Percentiles rank a stretch among this genome's conserved stretches.
These are phyloP conservation scores for Tuber magnatum DNA, from an alignment of 495 filamentous ascomycete species.

Conservation along the genomic window DNA sequence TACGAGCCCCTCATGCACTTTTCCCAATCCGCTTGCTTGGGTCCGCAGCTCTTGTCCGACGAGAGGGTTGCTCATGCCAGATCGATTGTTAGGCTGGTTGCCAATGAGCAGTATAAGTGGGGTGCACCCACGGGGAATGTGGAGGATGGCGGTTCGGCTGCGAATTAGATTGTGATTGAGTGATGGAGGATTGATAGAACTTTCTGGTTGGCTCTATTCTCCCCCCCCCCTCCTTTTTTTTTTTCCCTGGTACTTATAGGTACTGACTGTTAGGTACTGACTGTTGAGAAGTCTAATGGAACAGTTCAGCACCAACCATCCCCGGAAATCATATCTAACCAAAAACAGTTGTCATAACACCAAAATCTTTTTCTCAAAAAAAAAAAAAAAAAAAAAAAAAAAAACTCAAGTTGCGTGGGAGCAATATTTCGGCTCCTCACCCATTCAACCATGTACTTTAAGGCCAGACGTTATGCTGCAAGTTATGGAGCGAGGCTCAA, in stretches of 20 bases:
- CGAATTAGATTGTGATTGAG: not conserved
- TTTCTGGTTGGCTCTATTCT: not conserved
- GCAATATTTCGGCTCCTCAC: no score
- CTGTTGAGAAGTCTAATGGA: accelerated
- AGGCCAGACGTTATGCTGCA: no score
- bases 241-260: no score
- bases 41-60: not conserved
- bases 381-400: not conserved
- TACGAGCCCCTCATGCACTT: not conserved
- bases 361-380: no score
- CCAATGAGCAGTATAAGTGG: not conserved
- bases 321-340: not conserved
- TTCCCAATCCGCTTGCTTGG: not conserved
- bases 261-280: not conserved
- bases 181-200: not conserved
- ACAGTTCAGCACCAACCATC: not conserved
- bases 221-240: no score
- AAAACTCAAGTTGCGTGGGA: no score
- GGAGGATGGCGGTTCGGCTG: not conserved
- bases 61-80: not conserved
- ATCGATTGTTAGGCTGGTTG: not conserved
- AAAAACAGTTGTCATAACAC: not conserved
- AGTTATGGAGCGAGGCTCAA: no score
- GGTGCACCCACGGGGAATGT: not conserved
- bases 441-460: no score